Evolutionary conservation across 2,329 filamentous ascomycete species (phyloP), one percentile per base, ranked within the genome.

Genomic region (Neofusicoccum laricinum): DNA sequence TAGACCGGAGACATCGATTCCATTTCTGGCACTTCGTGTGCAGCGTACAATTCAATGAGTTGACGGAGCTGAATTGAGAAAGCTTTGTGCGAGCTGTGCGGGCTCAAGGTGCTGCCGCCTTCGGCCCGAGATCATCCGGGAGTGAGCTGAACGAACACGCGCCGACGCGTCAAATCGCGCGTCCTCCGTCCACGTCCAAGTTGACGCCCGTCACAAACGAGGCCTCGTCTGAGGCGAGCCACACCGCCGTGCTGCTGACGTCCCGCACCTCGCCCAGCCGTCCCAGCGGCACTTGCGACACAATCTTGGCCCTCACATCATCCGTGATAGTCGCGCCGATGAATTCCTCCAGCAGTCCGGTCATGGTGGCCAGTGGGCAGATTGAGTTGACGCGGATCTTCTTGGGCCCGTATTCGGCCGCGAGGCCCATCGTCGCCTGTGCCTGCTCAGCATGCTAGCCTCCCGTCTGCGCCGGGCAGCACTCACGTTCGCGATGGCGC

Each of bases 371-470:
- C 0, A 91, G 82, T 0, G 89, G 90, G 53, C 87, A 90, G 15
- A 93, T 86, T 2, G 85, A 84, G 67, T 92, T 92, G 71, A 93
- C 88, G 0, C 90, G 85, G 68, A 93, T 91, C 68, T 91, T 84
- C 63, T 90, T 84, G 0, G 86, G 84, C 0, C 87, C 90, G 69
- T 90, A 93, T 74, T 93, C 90, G 1, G 89, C 87, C 0, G 90
- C 90, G 68, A 93, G 81, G 7, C 84, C 84, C 76, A 87, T 88
- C 2, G 86, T 88, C 12, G 85, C 86, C 70, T 73, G 45, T 2
- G 41, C 30, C 10, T 7, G 6, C 4, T 61, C 58, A 53, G 38
- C 46, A 1, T 4, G 12, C 1, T 30, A 15, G 6, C 32, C 10
- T 63, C n/a, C 15, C 14, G n/a, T 25, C 21, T 14, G 36, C 15